These are phyloP conservation scores for Cordyceps cicadae DNA, from an alignment of 2,329 filamentous ascomycete genomes.

Conservation along the genomic window DNA sequence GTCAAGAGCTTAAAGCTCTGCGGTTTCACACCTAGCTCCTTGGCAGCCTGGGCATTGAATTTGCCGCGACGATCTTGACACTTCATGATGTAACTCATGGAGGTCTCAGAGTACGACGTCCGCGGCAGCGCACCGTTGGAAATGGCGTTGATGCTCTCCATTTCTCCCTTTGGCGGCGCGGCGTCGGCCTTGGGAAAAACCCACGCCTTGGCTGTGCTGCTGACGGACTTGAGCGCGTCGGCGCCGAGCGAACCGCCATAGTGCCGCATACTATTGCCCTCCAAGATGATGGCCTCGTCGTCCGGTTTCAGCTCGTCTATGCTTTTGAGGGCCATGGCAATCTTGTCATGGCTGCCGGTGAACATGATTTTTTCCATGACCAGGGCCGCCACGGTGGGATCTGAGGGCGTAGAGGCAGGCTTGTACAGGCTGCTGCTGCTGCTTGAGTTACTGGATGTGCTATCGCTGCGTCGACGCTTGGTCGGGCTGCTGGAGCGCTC, in stretches of 20 bases:
- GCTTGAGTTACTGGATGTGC: slow-evolving; percentile 11
- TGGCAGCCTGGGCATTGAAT: slow-evolving; percentile 62
- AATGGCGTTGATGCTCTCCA: slow-evolving; percentile 16
- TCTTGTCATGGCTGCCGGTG: slow-evolving; percentile 22
- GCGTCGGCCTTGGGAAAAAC: slow-evolving; percentile 16
- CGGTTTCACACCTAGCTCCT: slow-evolving; percentile 52
- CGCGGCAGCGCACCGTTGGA: slow-evolving; percentile 48
- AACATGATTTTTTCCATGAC: slow-evolving; percentile 30
- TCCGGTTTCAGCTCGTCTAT: slow-evolving; percentile 22
- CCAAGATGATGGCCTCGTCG: slow-evolving; percentile 47
- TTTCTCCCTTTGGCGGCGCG: slow-evolving; percentile 8
- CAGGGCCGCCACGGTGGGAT: slow-evolving; percentile 23
- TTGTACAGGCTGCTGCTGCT: slow-evolving; percentile 15
- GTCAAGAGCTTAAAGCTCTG: slow-evolving; percentile 53
- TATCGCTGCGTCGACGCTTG: slow-evolving; percentile 24
- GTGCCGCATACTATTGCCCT: slow-evolving; percentile 54
- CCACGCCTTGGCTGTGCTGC: slow-evolving; percentile 21
- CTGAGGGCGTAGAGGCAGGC: slow-evolving; percentile 16
- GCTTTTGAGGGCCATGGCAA: slow-evolving; percentile 19
- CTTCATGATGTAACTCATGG: slow-evolving; percentile 81
- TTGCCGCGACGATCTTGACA: slow-evolving; percentile 69
- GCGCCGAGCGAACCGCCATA: slow-evolving; percentile 54
- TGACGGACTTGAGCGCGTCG: slow-evolving; percentile 14
- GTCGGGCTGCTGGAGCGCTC: slow-evolving; percentile 26
- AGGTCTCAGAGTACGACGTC: slow-evolving; percentile 55